These are phyloP conservation scores for Suillus variegatus DNA, from an alignment of 768 basidiomycete genomes.

Conservation along the genomic window DNA sequence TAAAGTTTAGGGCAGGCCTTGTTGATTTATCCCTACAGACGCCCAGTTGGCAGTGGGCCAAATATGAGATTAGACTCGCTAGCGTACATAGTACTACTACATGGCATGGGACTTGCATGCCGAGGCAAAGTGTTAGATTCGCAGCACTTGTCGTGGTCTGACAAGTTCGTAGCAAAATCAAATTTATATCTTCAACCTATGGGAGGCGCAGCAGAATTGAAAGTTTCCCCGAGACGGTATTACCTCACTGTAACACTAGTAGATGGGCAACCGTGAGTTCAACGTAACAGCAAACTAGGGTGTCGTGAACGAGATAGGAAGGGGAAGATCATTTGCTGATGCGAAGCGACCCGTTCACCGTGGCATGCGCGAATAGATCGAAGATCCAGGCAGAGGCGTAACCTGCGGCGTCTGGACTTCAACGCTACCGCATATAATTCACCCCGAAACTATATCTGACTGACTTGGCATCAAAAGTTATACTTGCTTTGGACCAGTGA, in stretches of 20 bases:
- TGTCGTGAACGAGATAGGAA: neutral
- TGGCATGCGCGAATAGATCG: slow-evolving; percentile 5
- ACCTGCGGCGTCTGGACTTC: neutral
- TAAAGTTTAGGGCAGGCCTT: slow-evolving; percentile 39
- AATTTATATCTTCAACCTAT: neutral
- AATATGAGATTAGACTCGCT: neutral
- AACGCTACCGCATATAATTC: neutral
- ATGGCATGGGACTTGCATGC: neutral
- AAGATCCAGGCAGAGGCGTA: neutral
- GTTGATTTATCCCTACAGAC: neutral
- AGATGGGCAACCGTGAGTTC: neutral
- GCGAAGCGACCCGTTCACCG: neutral
- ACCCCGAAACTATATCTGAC: slow-evolving; percentile 2
- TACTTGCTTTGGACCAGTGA: neutral
- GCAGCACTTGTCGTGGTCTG: neutral
- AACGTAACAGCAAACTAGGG: neutral
- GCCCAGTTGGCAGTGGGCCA: neutral
- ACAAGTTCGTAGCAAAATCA: neutral
- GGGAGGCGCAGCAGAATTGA: neutral
- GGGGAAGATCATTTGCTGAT: neutral
- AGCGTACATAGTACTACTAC: no score
- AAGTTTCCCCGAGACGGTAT: neutral
- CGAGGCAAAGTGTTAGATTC: neutral
- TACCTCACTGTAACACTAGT: neutral
- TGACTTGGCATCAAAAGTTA: neutral